These are phyloP conservation scores for Trichopus zeylanicus DNA, from an alignment of 116 monocot genomes.

Conservation along the genomic window DNA sequence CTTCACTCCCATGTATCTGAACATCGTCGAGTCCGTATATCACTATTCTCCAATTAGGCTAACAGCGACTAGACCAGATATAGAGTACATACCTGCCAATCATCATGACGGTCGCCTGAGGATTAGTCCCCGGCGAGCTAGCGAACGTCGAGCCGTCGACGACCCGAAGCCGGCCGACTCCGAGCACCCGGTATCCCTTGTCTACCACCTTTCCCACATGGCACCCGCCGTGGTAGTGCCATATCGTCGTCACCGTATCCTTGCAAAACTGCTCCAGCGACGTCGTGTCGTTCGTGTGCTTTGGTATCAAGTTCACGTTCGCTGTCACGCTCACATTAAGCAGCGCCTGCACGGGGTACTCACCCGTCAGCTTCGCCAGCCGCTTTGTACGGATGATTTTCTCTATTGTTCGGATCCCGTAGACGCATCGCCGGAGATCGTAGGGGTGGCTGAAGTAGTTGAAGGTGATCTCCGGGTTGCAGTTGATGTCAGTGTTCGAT, in stretches of 20 bases:
- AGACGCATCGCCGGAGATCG: background rate
- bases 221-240: constrained; percentile 92
- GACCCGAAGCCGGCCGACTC: constrained; percentile 54
- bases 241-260: constrained; percentile 72
- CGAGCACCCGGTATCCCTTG: constrained; percentile 41
- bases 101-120: constrained; percentile 95
- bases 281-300: constrained; percentile 1
- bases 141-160: constrained; percentile 73
- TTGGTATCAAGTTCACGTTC: constrained; percentile 1
- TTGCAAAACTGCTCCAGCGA: constrained; percentile 4
- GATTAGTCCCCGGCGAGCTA: constrained; percentile 71
- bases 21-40: background rate
- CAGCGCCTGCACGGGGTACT: background rate
- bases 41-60: no score
- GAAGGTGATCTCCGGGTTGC: background rate
- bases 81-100: constrained; percentile 42
- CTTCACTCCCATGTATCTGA: background rate
- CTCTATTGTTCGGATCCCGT: background rate
- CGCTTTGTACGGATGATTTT: background rate
- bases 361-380: background rate
- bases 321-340: background rate
- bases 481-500: background rate
- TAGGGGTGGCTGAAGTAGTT: background rate
- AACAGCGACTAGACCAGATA: no score
- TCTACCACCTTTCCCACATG: constrained; percentile 52